Conservation (phyloP, 305 asterid genomes). For the Fraxinus nigra region DNA sequence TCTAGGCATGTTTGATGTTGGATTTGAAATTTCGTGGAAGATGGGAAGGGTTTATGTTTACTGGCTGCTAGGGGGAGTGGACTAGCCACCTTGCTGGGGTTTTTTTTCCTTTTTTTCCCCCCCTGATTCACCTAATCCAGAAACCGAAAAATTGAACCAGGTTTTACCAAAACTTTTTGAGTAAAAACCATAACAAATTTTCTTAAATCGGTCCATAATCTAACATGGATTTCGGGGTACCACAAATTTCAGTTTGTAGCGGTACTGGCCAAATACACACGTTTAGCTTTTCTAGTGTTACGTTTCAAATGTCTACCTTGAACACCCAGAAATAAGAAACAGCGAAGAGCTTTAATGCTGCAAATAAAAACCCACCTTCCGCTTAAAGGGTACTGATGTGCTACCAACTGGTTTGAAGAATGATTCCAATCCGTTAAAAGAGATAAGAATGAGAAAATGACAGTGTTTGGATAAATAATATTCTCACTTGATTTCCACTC, state of each 20-base stretch:
- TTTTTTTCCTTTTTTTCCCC: neutral
- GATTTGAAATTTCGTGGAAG: neutral
- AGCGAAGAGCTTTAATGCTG: neutral
- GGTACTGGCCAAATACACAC: neutral
- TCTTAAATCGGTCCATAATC: neutral
- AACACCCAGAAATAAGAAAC: neutral
- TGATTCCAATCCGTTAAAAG: constrained; percentile 72
- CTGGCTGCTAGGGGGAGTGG: neutral
- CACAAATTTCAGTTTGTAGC: neutral
- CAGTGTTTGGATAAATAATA: constrained; percentile 4
- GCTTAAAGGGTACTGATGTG: constrained; percentile 61
- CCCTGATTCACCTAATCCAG: neutral
- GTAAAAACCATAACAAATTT: neutral
- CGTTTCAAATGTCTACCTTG: constrained; percentile 8
- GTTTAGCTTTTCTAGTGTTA: neutral
- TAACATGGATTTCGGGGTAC: neutral
- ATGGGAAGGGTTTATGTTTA: neutral
- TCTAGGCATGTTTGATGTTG: neutral
- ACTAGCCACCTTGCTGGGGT: neutral
- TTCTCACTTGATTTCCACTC: constrained; percentile 3
- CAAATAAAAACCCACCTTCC: constrained; percentile 56
- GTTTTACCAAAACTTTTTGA: neutral
- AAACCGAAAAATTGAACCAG: neutral
- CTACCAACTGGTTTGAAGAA: constrained; percentile 80
- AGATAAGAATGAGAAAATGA: constrained; percentile 17